Evolutionary conservation across 164 flowering plant species (phyloP), one percentile per base, ranked within the genome.

Genomic region (Vitis rupestris): DNA sequence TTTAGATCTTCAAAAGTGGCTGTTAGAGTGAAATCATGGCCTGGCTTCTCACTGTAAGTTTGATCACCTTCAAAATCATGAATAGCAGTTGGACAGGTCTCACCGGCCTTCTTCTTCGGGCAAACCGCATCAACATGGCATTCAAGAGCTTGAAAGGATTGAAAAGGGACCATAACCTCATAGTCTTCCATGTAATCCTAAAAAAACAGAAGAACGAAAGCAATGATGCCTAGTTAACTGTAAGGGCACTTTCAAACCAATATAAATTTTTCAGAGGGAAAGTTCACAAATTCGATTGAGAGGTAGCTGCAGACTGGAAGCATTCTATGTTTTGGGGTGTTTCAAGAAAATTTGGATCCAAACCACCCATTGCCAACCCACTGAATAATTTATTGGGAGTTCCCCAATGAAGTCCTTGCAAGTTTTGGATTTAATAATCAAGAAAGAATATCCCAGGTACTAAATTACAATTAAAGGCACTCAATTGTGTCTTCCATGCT

Each of bases 51-150:
- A 67, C 91, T 91, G 69, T 96, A 96, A 37, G 98, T 96, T 68
- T 96, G 99, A 55, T 96, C 97, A 60, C 99, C 99, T 85, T 96
- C 99, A 79, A 93, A 96, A 79, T 96, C 99, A 80, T 93, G 99
- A 66, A 96, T 83, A 48, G 95, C 98, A 8, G 99, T 96, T 59
- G 89, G 85, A 74, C 99, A 96, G 23, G 51, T 81, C 49, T 93
- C 98, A n/a, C 98, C 99, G 29, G 86, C 82, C 69, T 54, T 54
- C 75, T 91, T 96, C 54, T 86, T 81, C 3, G 99, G 99, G 68
- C 98, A 96, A 58, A 89, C 86, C 23, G 97, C 93, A 79, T 96
- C 97, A 44, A 93, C 97, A 64, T 83, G 89, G 75, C 99, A 96
- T 29, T 72, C 98, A 59, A 93, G 89, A 77, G 93, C 98, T 83